Evolutionary conservation across 306 rosid species (phyloP), one percentile per base, ranked within the genome.

Genomic region (Castanea sativa): DNA sequence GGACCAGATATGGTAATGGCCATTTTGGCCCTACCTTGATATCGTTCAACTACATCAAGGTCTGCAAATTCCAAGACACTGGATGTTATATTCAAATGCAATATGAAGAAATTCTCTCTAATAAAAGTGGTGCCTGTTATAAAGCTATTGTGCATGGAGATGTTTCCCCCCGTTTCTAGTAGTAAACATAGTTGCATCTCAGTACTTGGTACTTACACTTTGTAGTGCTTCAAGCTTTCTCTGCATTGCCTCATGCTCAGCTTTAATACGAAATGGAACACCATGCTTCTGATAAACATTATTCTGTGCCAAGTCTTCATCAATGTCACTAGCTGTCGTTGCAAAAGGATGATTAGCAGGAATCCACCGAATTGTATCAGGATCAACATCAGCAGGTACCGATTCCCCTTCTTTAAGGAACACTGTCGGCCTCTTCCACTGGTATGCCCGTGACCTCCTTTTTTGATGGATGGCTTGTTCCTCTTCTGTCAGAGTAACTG

Each of bases 261-360:
- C 99, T 80, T 89, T 85, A 73, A 95, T 89, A 67, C 98, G 97
- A 75, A 83, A 95, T 29, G 99, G 99, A 89, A 95, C 98, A 71
- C 99, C 99, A 41, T 84, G 89, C 86, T 95, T 90, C 85, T 95
- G 99, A 71, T 86, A 76, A 71, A 95, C 97, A 82, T 95, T 92
- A 72, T 82, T 91, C 65, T 92, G 99, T 18, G 99, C 99, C 53
- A 92, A 77, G 82, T 90, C 88, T 84, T 95, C 98, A 57, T 90
- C 98, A 71, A 95, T 87, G 76, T 92, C 99, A 58, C 86, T 82
- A 58, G 90, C 88, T 13, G 98, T 92, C 61, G 98, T 92, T 76
- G 98, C 99, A 83, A 95, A 95, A 75, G 98, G 98, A 80, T 95
- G 99, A 78, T 95, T 95, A 0, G 92, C 90, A 29, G 99, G 99